Evolutionary conservation across 768 basidiomycete species (phyloP).

Genomic region (Paxillus involutus): DNA sequence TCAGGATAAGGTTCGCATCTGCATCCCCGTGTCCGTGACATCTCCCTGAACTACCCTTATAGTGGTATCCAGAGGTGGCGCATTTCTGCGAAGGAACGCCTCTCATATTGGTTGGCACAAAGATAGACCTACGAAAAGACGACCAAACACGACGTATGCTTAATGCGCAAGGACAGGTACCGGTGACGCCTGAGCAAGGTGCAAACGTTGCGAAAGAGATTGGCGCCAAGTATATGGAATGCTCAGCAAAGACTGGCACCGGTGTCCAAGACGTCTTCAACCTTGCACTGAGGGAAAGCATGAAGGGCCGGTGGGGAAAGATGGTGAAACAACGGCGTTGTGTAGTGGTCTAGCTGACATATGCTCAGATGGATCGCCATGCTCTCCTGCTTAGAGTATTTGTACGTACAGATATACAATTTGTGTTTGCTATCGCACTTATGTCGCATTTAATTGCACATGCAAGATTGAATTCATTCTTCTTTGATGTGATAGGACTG

Average conservation of each 20-base stretch:
- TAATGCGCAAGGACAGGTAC: slow-evolving; percentile 81
- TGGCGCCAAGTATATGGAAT: slow-evolving; percentile 91
- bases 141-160: slow-evolving; percentile 86
- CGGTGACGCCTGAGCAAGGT: slow-evolving; percentile 84
- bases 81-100: slow-evolving; percentile 92
- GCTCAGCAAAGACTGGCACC: slow-evolving; percentile 87
- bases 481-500: slow-evolving; percentile 23
- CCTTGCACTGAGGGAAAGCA: slow-evolving; percentile 84
- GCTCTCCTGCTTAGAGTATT: slow-evolving; percentile 21
- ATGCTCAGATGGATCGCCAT: slow-evolving; percentile 10
- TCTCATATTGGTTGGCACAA: slow-evolving; percentile 89
- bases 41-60: slow-evolving; percentile 12
- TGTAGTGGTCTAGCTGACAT: slow-evolving; percentile 46
- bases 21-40: not conserved
- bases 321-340: slow-evolving; percentile 70
- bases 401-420: slow-evolving; percentile 28
- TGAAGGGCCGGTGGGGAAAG: slow-evolving; percentile 78
- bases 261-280: slow-evolving; percentile 93
- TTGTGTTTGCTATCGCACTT: slow-evolving; percentile 23
- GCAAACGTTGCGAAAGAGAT: slow-evolving; percentile 87
- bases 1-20: slow-evolving; percentile 69
- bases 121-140: slow-evolving; percentile 87
- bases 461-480: slow-evolving; percentile 15
- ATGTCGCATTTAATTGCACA: slow-evolving; percentile 5
- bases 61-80: slow-evolving; percentile 94